Base-by-base conservation (phyloP, 1,284 basidiomycete genomes). In the Psilocybe mexicana region DNA sequence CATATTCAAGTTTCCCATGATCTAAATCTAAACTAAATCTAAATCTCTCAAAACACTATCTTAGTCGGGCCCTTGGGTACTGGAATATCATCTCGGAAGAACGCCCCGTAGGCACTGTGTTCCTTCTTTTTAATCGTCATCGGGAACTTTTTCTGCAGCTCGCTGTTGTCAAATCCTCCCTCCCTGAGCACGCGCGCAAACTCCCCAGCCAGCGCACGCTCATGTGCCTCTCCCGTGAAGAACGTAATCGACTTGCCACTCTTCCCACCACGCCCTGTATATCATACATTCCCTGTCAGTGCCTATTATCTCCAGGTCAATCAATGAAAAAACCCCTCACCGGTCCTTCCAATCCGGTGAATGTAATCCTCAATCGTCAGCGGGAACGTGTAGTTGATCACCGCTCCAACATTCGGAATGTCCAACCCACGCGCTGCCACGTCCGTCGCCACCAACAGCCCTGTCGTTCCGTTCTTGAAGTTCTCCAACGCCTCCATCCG, bases 61-160 rank as follows among this genome's bases (percentile, higher is more conserved):
- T 94, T 96, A 52, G 91, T 96, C 25, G 94, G 88, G 12, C 84
- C 88, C 38, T 87, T 87, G 12, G 88, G 87, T 44, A 85, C 83
- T 10, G 83, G 78, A 11, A 92, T 87, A 66, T 90, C 89, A 65
- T 95, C 90, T 63, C 88, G 79, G 77, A 85, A 96, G 76, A 94
- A 94, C 3, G 92, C 92, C 6, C 90, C 91, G 63, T 92, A 93
- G 51, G 83, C 88, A 50, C 88, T 77, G 65, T 95, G 93, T 59
- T 89, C 87, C 81, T 92, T 96, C 81, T 98, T 98, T 81, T 97
- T 97, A 78, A 98, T 96, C 51, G 94, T 92, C 81, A 94, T 93
- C 36, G 96, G 94, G 82, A 98, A 98, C 70, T 90, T 90, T 67
- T 88, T 85, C 33, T 33, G 46, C 76, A 98, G 79, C 25, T 78